Conservation (phyloP, 352 stramenopile species). For the Globisporangium mamillatum region DNA sequence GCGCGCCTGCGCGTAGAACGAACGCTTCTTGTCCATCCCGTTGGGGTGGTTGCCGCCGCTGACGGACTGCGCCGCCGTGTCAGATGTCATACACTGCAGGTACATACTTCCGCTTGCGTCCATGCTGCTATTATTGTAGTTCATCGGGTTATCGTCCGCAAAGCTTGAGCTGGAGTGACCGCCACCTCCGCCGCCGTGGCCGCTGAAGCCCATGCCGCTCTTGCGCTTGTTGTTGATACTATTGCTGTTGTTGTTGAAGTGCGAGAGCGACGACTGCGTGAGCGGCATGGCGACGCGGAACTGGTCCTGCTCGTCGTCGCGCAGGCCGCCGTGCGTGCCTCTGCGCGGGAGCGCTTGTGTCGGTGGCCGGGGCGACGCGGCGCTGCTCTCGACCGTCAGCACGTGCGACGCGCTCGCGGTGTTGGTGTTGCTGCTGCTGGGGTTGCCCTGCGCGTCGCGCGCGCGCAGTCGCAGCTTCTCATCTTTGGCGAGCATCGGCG, state of each 20-base stretch:
- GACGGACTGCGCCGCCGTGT: conserved; percentile 8
- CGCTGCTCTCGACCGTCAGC: conserved; percentile 16
- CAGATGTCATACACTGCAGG: conserved; percentile 15
- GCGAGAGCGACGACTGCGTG: conserved; percentile 12
- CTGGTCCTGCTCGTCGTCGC: conserved; percentile 16
- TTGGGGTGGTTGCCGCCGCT: neutral
- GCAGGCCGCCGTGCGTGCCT: conserved; percentile 15
- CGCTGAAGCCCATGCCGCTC: neutral
- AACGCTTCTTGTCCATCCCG: conserved; percentile 45
- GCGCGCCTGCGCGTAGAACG: conserved; percentile 40
- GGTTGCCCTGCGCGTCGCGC: neutral
- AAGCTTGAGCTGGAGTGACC: conserved; percentile 8
- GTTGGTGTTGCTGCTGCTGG: neutral
- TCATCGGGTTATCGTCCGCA: conserved; percentile 6
- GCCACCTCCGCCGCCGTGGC: neutral
- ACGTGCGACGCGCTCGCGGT: conserved; percentile 6
- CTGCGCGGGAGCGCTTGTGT: neutral
- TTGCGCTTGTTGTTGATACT: conserved; percentile 3
- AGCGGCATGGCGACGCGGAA: conserved; percentile 9
- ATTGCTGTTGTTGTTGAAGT: conserved; percentile 5
- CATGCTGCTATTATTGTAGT: conserved; percentile 1
- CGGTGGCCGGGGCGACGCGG: neutral
- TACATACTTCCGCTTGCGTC: neutral
- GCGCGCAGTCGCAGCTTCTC: conserved; percentile 6
- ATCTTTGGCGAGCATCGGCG: conserved; percentile 11